Evolutionary conservation across 257 asterid genomes (phyloP).

Genomic region (Cordia subcordata): DNA sequence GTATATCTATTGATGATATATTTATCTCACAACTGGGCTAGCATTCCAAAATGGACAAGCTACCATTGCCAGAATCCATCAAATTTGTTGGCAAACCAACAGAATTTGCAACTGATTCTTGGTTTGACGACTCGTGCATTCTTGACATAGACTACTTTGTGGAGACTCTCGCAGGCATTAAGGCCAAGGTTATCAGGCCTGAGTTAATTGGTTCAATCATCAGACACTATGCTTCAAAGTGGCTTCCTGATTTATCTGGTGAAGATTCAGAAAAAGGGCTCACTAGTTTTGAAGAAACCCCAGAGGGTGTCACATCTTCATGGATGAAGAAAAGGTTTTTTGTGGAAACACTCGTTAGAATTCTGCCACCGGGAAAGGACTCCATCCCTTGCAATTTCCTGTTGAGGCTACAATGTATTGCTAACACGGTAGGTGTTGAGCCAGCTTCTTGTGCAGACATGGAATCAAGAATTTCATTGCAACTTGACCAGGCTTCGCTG

Average conservation of each 20-base stretch:
- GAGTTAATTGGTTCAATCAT: slow-evolving; percentile 69
- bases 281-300: slow-evolving; percentile 14
- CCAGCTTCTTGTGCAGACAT: slow-evolving; percentile 34
- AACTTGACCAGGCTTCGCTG: slow-evolving; percentile 67
- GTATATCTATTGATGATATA: too few species aligned
- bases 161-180: slow-evolving; percentile 49
- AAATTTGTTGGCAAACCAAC: slow-evolving; percentile 16
- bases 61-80: slow-evolving; percentile 27
- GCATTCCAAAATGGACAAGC: slow-evolving; percentile 31
- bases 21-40: neutral
- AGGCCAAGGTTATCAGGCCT: slow-evolving; percentile 50
- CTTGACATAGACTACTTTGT: slow-evolving; percentile 75
- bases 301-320: slow-evolving; percentile 40
- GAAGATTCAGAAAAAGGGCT: slow-evolving; percentile 9
- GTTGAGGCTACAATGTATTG: slow-evolving; percentile 50
- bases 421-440: slow-evolving; percentile 51
- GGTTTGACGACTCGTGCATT: slow-evolving; percentile 45
- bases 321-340: slow-evolving; percentile 64
- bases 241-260: slow-evolving; percentile 66
- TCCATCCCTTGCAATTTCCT: slow-evolving; percentile 66
- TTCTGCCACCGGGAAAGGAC: slow-evolving; percentile 60
- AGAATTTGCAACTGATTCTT: slow-evolving; percentile 19
- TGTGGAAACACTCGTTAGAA: slow-evolving; percentile 51
- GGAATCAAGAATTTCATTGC: slow-evolving; percentile 58
- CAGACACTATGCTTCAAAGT: slow-evolving; percentile 57